Evolutionary conservation across 2,329 filamentous ascomycete species (phyloP).

Genomic region (Bipolaris cookei): DNA sequence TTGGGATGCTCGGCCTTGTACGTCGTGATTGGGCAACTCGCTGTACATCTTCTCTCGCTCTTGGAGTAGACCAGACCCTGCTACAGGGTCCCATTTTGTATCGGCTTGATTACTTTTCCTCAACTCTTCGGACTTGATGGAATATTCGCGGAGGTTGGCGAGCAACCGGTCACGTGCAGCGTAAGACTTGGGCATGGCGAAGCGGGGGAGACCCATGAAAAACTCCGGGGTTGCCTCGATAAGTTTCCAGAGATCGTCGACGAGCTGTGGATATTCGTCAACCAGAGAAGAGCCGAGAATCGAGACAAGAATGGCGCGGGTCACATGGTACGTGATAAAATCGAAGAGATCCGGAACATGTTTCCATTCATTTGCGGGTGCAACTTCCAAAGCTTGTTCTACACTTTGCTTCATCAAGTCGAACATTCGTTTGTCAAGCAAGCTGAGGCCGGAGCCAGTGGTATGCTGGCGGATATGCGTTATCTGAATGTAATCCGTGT

Average conservation of each 20-base stretch:
- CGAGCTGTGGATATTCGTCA: conserved; percentile 12
- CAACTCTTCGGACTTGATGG: conserved; percentile 7
- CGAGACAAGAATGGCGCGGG: conserved; percentile 10
- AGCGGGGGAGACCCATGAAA: conserved; percentile 21
- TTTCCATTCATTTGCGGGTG: conserved; percentile 7
- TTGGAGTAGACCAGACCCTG: conserved; percentile 22
- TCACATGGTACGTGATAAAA: conserved; percentile 17
- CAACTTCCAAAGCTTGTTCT: not conserved
- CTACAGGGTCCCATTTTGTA: conserved; percentile 17
- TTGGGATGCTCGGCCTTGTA: conserved; percentile 20
- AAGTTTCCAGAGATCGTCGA: conserved; percentile 22
- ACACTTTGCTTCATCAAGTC: conserved; percentile 16
- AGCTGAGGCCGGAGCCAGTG: conserved; percentile 12
- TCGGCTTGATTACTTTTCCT: conserved; percentile 1
- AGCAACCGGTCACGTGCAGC: conserved; percentile 24
- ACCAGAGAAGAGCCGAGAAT: conserved; percentile 20
- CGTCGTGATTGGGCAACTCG: conserved; percentile 17
- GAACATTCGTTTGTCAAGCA: conserved; percentile 18
- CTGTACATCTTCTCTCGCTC: conserved; percentile 24
- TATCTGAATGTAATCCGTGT: conserved; percentile 19
- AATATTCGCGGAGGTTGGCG: conserved; percentile 12
- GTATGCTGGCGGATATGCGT: conserved; percentile 21
- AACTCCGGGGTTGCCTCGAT: conserved; percentile 25
- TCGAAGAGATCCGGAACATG: conserved; percentile 20
- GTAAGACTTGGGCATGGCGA: conserved; percentile 16